Percentiles rank a stretch among this genome's conserved stretches.
phyloP scores from a whole-genome alignment of 1,284 basidiomycete genomes.

The Hypsizygus ulmarius region DNA sequence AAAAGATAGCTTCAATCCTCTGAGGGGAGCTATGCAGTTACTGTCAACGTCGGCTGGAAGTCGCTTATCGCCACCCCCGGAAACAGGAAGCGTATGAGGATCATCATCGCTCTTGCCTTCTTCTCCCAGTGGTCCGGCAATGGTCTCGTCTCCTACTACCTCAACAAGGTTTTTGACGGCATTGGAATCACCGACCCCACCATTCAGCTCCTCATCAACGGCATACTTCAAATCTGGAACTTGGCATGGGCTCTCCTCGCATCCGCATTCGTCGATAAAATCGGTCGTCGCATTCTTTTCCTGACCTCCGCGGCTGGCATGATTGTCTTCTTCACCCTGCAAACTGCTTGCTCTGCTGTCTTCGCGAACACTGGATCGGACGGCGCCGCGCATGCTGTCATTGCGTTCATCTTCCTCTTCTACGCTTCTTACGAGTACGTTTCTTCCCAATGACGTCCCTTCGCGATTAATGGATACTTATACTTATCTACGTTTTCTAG shows the following conservation, averaged over 20 bases:
- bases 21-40: slow-evolving; percentile 28
- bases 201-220: slow-evolving; percentile 68
- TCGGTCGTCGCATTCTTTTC: slow-evolving; percentile 67
- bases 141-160: slow-evolving; percentile 75
- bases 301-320: slow-evolving; percentile 63
- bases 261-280: slow-evolving; percentile 54
- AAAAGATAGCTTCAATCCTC: background rate
- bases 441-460: background rate
- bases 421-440: slow-evolving; percentile 66
- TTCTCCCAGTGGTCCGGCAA: slow-evolving; percentile 78
- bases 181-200: slow-evolving; percentile 68
- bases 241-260: slow-evolving; percentile 60
- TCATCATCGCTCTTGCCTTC: slow-evolving; percentile 68
- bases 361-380: slow-evolving; percentile 46
- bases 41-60: slow-evolving; percentile 59
- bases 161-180: slow-evolving; percentile 65
- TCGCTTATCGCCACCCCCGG: slow-evolving; percentile 56
- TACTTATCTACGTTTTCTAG: slow-evolving; percentile 33
- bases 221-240: slow-evolving; percentile 76
- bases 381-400: slow-evolving; percentile 60
- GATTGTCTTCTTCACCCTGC: slow-evolving; percentile 65
- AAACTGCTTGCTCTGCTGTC: slow-evolving; percentile 69
- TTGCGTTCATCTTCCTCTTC: slow-evolving; percentile 77
- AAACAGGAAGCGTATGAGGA: slow-evolving; percentile 65
- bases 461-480: background rate